A percentile compares a stretch with the other conserved stretches of the same genome.
Evolutionary conservation across 805 yeast genomes (phyloP).

Genomic region (Kuraishia floccosa): DNA sequence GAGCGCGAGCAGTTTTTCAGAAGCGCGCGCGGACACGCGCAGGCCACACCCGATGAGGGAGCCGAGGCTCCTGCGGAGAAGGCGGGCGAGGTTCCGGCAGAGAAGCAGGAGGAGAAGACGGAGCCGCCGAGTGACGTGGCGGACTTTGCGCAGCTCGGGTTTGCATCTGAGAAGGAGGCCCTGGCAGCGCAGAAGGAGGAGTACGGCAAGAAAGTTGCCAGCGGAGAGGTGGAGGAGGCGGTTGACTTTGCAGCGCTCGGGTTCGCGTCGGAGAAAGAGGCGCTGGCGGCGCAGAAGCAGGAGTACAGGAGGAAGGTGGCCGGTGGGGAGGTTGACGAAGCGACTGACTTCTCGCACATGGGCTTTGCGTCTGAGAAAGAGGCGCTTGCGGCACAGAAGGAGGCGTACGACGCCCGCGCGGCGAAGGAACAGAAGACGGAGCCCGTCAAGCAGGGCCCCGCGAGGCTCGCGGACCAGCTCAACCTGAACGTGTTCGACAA

Average conservation of each 20-base stretch:
- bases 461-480: too few relatives aligned
- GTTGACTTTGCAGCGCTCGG: too few relatives aligned
- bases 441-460: conserved; percentile 8
- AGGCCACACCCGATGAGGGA: conserved; percentile 9
- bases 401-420: conserved; percentile 4
- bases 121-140: conserved; percentile 7
- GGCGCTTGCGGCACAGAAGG: too few relatives aligned
- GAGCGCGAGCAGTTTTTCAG: too few relatives aligned
- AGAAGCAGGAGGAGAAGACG: conserved; percentile 5
- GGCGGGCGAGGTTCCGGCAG: too few relatives aligned
- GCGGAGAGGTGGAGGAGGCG: conserved; percentile 10
- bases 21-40: conserved; percentile 1
- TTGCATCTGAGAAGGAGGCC: conserved; percentile 14
- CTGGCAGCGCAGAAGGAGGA: conserved; percentile 11
- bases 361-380: conserved; percentile 14
- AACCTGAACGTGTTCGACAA: too few relatives aligned
- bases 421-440: conserved; percentile 10
- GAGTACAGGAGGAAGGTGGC: conserved; percentile 13
- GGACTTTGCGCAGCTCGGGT: conserved; percentile 18
- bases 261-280: too few relatives aligned
- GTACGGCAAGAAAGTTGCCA: conserved; percentile 5
- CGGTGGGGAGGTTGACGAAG: too few relatives aligned
- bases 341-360: too few relatives aligned
- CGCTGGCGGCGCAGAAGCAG: conserved; percentile 17
- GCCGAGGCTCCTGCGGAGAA: conserved; percentile 2